These are phyloP conservation scores for Lachancea thermotolerans DNA, from an alignment of 805 yeast genomes.

Conservation along the genomic window DNA sequence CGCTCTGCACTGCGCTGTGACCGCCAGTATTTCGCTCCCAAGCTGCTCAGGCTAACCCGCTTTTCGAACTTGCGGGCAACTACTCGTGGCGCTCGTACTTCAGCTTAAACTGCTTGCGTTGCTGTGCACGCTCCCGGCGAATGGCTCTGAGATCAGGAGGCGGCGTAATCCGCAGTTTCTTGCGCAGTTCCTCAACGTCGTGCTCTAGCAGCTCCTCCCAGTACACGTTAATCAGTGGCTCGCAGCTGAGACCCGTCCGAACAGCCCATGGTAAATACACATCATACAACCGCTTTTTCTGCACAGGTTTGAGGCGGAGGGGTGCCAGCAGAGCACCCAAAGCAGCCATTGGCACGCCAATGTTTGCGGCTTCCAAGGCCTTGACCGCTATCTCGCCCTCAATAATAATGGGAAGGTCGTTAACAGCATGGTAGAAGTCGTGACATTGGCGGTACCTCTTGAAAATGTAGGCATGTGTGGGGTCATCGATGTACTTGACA, in stretches of 20 bases:
- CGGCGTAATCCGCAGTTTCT: conserved; percentile 60
- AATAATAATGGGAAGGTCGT: conserved; percentile 81
- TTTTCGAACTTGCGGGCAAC: too few species aligned
- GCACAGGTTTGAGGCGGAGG: conserved; percentile 56
- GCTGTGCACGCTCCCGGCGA: conserved; percentile 35
- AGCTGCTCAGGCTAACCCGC: not conserved
- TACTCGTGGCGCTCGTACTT: conserved; percentile 20
- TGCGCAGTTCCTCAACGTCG: conserved; percentile 67
- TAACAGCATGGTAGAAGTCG: conserved; percentile 90
- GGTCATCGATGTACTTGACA: conserved; percentile 82
- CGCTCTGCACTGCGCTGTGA: not conserved
- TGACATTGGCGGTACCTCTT: conserved; percentile 95
- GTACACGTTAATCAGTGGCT: conserved; percentile 77
- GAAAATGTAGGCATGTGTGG: conserved; percentile 85
- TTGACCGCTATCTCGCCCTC: conserved; percentile 97
- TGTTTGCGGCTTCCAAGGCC: conserved; percentile 83
- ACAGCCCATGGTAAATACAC: conserved; percentile 88
- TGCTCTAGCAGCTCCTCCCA: conserved; percentile 81
- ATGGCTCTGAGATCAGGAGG: conserved; percentile 76
- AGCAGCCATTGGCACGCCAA: conserved; percentile 94
- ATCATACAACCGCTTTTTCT: conserved; percentile 55
- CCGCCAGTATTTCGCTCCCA: not conserved
- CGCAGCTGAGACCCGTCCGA: conserved; percentile 60
- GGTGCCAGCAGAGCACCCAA: conserved; percentile 90
- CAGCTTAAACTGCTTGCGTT: conserved; percentile 20